phyloP scores from a whole-genome alignment of 2,329 filamentous ascomycete genomes.

The Xylariaceae sp. region DNA sequence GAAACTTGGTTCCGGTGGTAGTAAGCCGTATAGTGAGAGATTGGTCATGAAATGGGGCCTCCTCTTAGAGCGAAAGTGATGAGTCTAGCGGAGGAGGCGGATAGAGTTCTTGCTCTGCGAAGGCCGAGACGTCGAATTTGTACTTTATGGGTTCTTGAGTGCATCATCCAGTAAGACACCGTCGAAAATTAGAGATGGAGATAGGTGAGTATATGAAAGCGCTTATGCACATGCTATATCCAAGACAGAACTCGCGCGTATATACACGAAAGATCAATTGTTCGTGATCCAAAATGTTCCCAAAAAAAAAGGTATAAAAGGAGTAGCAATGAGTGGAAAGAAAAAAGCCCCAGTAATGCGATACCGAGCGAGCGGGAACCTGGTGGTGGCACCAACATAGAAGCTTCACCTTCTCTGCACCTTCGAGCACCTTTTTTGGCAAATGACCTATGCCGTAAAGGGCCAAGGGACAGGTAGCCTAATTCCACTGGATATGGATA shows the following conservation, averaged over 20 bases:
- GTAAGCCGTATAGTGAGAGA: too few species aligned
- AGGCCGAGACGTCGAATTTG: too few species aligned
- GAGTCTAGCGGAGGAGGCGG: too few species aligned
- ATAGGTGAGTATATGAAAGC: neutral
- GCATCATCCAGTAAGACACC: neutral
- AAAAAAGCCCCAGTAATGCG: neutral
- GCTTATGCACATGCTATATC: neutral
- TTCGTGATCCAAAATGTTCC: too few species aligned
- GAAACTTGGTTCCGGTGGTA: too few species aligned
- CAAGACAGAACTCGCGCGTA: neutral
- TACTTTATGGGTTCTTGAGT: neutral
- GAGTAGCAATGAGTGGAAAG: neutral
- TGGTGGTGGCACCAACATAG: neutral
- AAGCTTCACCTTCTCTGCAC: neutral
- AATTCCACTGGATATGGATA: slow-evolving; percentile 21
- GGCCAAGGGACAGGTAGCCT: neutral
- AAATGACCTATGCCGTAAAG: neutral
- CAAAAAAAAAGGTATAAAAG: neutral
- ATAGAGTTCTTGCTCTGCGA: too few species aligned
- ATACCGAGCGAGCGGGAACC: neutral
- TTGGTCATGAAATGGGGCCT: too few species aligned
- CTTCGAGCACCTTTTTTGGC: too few species aligned
- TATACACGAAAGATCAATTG: slow-evolving; percentile 1
- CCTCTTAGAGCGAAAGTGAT: too few species aligned
- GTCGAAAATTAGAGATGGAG: neutral